Evolutionary conservation across 2,329 filamentous ascomycete genomes (phyloP).

Genomic region (Neopestalotiopsis sp.): DNA sequence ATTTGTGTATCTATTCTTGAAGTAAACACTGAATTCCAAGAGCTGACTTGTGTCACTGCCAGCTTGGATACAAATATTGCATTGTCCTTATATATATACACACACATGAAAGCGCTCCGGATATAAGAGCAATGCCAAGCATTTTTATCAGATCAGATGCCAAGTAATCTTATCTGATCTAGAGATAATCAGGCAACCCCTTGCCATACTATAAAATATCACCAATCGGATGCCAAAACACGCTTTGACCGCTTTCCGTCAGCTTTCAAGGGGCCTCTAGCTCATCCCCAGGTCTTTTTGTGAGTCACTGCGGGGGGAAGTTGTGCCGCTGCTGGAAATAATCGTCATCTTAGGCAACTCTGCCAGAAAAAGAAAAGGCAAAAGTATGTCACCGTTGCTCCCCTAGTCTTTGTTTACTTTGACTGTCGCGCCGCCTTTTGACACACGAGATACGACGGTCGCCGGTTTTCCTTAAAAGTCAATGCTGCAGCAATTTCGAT

Average conservation of each 20-base stretch:
- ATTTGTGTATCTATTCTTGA: not conserved
- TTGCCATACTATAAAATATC: not conserved
- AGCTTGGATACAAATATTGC: not conserved
- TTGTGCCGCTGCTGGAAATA: not conserved
- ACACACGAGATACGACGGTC: too few species aligned
- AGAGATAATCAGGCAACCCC: constrained; percentile 13
- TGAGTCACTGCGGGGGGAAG: not conserved
- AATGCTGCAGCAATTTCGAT: too few species aligned
- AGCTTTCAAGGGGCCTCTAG: not conserved
- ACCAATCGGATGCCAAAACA: not conserved
- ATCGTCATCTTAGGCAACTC: not conserved
- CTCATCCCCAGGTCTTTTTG: not conserved
- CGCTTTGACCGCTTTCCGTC: not conserved
- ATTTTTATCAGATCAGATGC: not conserved
- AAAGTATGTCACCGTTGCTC: not conserved
- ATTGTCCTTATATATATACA: not conserved
- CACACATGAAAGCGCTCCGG: too few species aligned
- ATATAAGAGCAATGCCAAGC: not conserved
- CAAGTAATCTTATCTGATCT: constrained; percentile 21
- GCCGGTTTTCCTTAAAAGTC: too few species aligned
- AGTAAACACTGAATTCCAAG: not conserved
- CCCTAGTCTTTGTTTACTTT: too few species aligned
- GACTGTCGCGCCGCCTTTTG: too few species aligned
- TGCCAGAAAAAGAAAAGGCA: not conserved
- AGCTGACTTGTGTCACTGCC: not conserved